Evolutionary conservation across 2,329 filamentous ascomycete species (phyloP), one percentile per base, ranked within the genome.

Genomic region (Herpotrichia juniperi): DNA sequence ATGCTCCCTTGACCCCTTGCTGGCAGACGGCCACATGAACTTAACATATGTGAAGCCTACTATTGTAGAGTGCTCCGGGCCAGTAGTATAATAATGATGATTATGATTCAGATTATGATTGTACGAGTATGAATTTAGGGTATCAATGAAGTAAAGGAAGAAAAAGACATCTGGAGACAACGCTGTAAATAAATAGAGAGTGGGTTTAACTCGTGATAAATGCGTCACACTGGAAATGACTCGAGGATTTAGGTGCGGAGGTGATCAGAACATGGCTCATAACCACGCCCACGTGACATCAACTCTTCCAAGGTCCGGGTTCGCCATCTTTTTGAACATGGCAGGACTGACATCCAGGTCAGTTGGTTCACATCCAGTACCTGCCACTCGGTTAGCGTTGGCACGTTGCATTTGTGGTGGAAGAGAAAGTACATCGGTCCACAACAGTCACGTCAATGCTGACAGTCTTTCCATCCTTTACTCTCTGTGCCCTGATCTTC

Each of bases 401-500:
- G 45, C 19, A 12, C 42, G 16, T 10, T 12, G 21, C 24, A 6
- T 19, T 10, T 25, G 21, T 25, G 25, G 12, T 37, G 2, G 25
- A 24, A 32, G 31, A 28, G 37, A 28, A 66, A 68, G 62, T 57
- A 74, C 88, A 91, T 46, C 87, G 79, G 72, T 91, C 88, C 5
- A 90, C 87, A 6, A 91, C 84, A 17, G 75, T 85, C 22, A 90
- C 79, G 58, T 86, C 83, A 11, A 85, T 78, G 34, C 80, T 86
- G 56, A 69, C 69, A 53, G 67, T 66, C 43, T 74, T 77, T 2
- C 77, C 79, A n/a, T 76, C 76, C 9, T 76, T 71, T 6, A 76
- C 71, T 51, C 86, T 76, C 42, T 74, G 77, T 24, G 90, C 81
- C 22, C 87, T 78, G n/a, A 94, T 82, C 68, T 79, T 84, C 63